Base-by-base conservation (phyloP, 139 green algal genomes). In the Axilococcus clingmanii region DNA sequence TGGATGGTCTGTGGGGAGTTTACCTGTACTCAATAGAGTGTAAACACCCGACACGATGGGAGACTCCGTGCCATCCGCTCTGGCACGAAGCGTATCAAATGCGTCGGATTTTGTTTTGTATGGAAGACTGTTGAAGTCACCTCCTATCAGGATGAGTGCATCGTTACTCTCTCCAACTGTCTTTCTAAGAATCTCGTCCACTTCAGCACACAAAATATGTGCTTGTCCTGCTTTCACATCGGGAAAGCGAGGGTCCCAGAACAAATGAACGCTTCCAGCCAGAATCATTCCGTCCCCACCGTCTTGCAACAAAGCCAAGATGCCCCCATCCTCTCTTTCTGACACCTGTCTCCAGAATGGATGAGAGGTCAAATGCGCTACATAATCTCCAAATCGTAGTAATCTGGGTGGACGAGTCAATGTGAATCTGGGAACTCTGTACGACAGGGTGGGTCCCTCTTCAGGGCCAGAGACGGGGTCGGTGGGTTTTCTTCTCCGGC, bases 211-310 rank as follows among this genome's bases (percentile, higher is more conserved):
- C 14, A 73, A 15, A 11, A 57, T 16, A 25, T 33, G 24, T 1
- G 60, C 67, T 38, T 76, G 63, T 17, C 49, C 41, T 9, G 42
- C 57, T 55, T 79, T 79, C n/a, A 77, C 56, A 33, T 78, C 73
- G 0, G 76, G 66, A 24, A 36, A 69, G 4, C 34, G 41, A 5
- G 70, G 71, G 45, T 81, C 22, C 62, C 68, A 82, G 48, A 71
- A 79, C 7, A 83, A 58, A 49, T 86, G 77, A n/a, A 69, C 72
- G 33, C 47, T 62, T 1, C 41, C 65, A 6, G 51, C 67, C 29
- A 82, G 16, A 6, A 83, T 22, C 1, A 19, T 35, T 27, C 20
- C 29, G 29, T 4, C 52, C 31, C 6, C 12, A 61, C 33, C 44
- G 29, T 3, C 15, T 38, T 79, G 61, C 24, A 82, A 61, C 51